Evolutionary conservation across 352 stramenopile genomes (phyloP), one percentile per base, ranked within the genome.

Genomic region (Peronospora destructor): DNA sequence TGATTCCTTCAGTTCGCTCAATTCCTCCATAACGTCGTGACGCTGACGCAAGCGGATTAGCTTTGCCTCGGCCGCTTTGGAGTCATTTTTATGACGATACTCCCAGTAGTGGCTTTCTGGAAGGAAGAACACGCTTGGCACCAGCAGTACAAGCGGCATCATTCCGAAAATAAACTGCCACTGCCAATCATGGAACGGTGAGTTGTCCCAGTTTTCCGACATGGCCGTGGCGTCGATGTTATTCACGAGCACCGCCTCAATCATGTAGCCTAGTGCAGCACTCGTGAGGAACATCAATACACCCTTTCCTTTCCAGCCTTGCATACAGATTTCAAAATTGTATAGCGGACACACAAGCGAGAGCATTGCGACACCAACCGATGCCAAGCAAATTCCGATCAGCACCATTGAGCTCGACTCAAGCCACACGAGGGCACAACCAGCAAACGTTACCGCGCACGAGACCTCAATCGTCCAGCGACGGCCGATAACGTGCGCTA

Each of bases 311-410:
- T 87, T 91, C 79, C 80, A 91, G 6, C 80, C 84, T 17, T 73
- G 64, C 75, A 87, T 91, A 59, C 78, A 91, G 23, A 92, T 85
- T 54, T 94, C 84, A 14, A 89, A 92, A 57, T 91, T 92, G 74
- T 92, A 94, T 40, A 92, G 60, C 38, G 84, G 58, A 38, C 76
- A 85, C 1, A 66, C 56, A 17, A 92, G 68, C 14, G 81, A 86
- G 3, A 91, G 68, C 81, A 92, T 94, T 0, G 78, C 68, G 21
- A 90, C 76, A 14, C 81, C 84, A 0, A 64, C 74, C 3, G 76
- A 64, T n/a, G 72, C 64, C 13, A 89, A 34, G 37, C 79, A 91
- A 42, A 83, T 82, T 26, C 66, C 80, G 9, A 91, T 68, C 14
- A 90, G 46, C 36, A 89, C 76, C 47, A 94, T 53, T 2, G 65